Evolutionary conservation across 371 early-diverging fungal species (phyloP).

Genomic region (Syncephalis plumigaleata): DNA sequence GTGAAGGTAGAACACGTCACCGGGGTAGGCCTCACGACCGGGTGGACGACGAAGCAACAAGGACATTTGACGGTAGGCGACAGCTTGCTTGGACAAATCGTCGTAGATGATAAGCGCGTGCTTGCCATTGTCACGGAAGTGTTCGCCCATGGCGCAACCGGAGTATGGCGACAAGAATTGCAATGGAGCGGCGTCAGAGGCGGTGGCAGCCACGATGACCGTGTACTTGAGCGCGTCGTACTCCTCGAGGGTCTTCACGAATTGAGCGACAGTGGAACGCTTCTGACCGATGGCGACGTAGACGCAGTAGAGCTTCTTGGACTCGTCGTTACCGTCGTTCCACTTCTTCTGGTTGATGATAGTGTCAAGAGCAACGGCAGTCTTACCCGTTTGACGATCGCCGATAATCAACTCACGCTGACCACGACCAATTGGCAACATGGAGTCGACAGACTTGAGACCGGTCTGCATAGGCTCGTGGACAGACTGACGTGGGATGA

Average conservation of each 20-base stretch:
- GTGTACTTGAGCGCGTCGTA: constrained; percentile 85
- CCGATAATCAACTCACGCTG: constrained; percentile 98
- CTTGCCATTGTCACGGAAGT: constrained; percentile 94
- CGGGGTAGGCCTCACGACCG: constrained; percentile 95
- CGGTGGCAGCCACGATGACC: constrained; percentile 89
- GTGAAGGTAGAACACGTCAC: constrained; percentile 96
- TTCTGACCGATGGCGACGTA: constrained; percentile 95
- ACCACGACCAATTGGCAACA: constrained; percentile 96
- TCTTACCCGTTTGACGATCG: constrained; percentile 96
- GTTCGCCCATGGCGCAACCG: constrained; percentile 91
- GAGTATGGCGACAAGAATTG: constrained; percentile 94
- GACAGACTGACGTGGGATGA: constrained; percentile 92
- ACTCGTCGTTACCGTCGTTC: constrained; percentile 72
- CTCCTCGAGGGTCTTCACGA: constrained; percentile 87
- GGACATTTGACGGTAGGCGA: constrained; percentile 96
- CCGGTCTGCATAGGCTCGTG: constrained; percentile 96
- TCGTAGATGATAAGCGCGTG: constrained; percentile 94
- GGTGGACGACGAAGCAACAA: constrained; percentile 93
- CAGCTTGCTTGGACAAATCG: constrained; percentile 95
- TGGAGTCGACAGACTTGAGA: constrained; percentile 95
- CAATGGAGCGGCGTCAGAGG: constrained; percentile 86
- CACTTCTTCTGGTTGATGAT: constrained; percentile 94
- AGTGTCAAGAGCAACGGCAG: constrained; percentile 88
- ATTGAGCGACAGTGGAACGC: constrained; percentile 93
- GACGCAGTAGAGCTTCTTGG: constrained; percentile 89